These are phyloP conservation scores for Taphrina pruni DNA, from an alignment of 1,139 yeast genomes.

Conservation along the genomic window DNA sequence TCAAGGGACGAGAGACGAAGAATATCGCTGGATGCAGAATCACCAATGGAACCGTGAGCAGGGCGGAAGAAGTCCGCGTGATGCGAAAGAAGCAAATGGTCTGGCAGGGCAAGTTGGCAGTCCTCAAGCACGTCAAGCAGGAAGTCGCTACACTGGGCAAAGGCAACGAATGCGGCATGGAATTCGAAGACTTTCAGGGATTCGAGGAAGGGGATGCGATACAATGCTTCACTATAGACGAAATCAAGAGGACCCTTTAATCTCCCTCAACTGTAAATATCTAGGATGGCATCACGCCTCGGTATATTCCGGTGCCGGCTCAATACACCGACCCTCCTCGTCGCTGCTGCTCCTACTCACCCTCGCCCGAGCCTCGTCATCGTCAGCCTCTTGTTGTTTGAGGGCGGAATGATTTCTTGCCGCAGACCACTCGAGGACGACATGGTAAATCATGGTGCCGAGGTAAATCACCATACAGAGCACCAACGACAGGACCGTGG, in stretches of 20 bases:
- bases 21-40: conserved; percentile 90
- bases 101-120: conserved; percentile 70
- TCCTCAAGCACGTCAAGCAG: conserved; percentile 82
- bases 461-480: conserved; percentile 11
- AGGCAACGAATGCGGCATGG: conserved; percentile 88
- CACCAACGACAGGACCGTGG: neutral
- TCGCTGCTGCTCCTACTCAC: neutral
- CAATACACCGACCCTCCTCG: neutral
- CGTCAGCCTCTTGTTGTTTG: conserved; percentile 11
- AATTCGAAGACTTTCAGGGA: conserved; percentile 71
- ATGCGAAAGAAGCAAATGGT: conserved; percentile 62
- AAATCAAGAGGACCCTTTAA: conserved; percentile 35
- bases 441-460: neutral
- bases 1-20: conserved; percentile 58
- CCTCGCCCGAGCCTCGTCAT: neutral
- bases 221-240: conserved; percentile 69
- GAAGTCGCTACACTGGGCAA: conserved; percentile 78
- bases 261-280: neutral
- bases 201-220: conserved; percentile 78
- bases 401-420: neutral
- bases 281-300: neutral
- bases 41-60: conserved; percentile 67
- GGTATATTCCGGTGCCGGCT: neutral
- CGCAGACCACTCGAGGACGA: neutral
- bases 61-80: conserved; percentile 68